Evolutionary conservation across 805 yeast genomes (phyloP).

Genomic region (Yarrowia keelungensis): DNA sequence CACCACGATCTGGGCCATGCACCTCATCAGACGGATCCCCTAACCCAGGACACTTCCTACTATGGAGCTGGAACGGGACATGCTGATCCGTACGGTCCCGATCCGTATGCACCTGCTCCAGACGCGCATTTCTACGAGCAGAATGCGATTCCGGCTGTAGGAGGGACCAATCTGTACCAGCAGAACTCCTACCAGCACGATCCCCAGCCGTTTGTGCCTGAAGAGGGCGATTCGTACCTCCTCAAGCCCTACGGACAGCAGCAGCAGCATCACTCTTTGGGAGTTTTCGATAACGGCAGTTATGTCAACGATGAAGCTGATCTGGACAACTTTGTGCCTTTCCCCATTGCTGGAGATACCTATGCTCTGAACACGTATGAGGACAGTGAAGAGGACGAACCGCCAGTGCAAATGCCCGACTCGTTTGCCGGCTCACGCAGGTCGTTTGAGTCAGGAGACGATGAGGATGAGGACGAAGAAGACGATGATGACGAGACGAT

Average conservation of each 20-base stretch:
- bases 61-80: background rate
- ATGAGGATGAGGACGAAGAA: constrained; percentile 42
- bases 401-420: constrained; percentile 34
- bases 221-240: constrained; percentile 33
- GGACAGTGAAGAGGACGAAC: constrained; percentile 42
- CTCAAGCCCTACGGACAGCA: constrained; percentile 35
- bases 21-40: background rate
- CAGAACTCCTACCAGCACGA: constrained; percentile 22
- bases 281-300: constrained; percentile 40
- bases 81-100: constrained; percentile 14
- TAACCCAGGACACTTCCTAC: constrained; percentile 15
- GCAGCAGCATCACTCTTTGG: constrained; percentile 40
- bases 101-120: constrained; percentile 21
- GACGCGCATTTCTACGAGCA: constrained; percentile 33
- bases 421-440: constrained; percentile 40
- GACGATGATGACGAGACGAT: constrained; percentile 42
- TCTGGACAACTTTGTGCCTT: constrained; percentile 47
- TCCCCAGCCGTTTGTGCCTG: constrained; percentile 25
- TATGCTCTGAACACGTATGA: constrained; percentile 50
- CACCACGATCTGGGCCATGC: constrained; percentile 26
- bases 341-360: constrained; percentile 52
- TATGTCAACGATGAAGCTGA: constrained; percentile 47
- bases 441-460: constrained; percentile 44
- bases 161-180: constrained; percentile 22
- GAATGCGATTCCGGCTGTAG: constrained; percentile 6